Conservation (phyloP, 306 rosid genomes). For the Rosa multiflora region DNA sequence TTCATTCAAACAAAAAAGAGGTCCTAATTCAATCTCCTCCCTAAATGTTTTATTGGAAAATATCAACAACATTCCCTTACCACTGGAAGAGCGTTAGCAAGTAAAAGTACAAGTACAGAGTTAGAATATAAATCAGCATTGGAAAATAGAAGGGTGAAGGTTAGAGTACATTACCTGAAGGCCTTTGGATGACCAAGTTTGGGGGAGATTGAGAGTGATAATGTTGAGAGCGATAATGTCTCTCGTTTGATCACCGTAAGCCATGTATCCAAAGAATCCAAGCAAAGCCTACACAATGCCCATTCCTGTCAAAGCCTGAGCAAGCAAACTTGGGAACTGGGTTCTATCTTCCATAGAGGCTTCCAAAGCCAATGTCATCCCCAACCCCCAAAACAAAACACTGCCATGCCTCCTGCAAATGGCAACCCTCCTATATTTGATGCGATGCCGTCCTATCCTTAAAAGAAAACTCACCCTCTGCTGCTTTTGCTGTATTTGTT, state of each 20-base stretch:
- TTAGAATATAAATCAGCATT: conserved; percentile 1
- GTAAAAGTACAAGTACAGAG: background rate
- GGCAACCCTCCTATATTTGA: conserved; percentile 68
- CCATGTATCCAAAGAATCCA: conserved; percentile 82
- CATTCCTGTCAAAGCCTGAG: conserved; percentile 67
- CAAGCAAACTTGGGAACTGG: conserved; percentile 63
- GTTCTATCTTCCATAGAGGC: conserved; percentile 42
- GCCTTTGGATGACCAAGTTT: conserved; percentile 60
- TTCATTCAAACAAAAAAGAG: too few species aligned
- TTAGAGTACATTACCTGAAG: conserved; percentile 60
- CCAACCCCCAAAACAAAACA: conserved; percentile 86
- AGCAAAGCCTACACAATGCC: conserved; percentile 56
- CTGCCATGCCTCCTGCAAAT: conserved; percentile 81
- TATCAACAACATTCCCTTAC: background rate
- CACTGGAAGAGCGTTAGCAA: background rate
- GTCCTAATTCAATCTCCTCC: background rate
- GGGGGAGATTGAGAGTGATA: conserved; percentile 77
- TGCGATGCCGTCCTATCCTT: conserved; percentile 59
- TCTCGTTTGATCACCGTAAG: conserved; percentile 78
- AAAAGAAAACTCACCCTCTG: conserved; percentile 48
- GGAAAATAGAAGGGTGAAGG: background rate
- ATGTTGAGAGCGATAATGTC: conserved; percentile 77
- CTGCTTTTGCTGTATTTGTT: conserved; percentile 47
- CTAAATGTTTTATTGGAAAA: background rate
- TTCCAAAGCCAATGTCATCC: conserved; percentile 80